Evolutionary conservation across 768 basidiomycete species (phyloP), one percentile per base, ranked within the genome.

Genomic region (Amanita pseudoporphyria): DNA sequence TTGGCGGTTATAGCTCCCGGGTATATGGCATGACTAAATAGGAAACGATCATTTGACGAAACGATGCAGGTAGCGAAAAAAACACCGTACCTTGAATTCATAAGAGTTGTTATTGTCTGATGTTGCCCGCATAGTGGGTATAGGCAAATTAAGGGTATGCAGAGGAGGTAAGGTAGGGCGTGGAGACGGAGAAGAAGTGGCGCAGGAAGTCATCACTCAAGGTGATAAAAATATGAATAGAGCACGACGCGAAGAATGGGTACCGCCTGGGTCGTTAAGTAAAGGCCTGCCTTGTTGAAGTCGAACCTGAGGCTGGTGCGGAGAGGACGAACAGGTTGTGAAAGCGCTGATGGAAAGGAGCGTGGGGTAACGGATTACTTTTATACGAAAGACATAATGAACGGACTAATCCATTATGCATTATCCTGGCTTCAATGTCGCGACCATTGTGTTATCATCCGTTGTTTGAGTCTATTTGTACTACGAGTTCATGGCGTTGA

Each of bases 91-190:
- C 38, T 53, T 33, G 18, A 37, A 46, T 26, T 60, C 59, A 40
- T 59, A 59, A 36, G 56, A 53, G 33, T 54, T 54, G 45, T 61
- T 14, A 28, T 6, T n/a, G 7, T 19, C 3, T 22, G n/a, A 35
- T 46, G 24, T 51, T 21, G 21, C 28, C 18, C 52, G 51, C 35
- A 49, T 51, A 37, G 33, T 22, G 47, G 51, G 37, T 43, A 44
- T 47, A 39, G 46, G 47, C 46, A 55, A 55, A 47, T 72, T 60
- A 49, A 79, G 73, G 9, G 74, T 63, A 49, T 67, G 74, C 9
- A 81, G 67, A 9, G 79, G 65, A 12, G 79, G 79, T 10, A 81
- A 73, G 1, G 70, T 74, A 19, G 77, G 77, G 28, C 76, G 76
- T 38, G 60, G 49, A 45, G 67, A 60, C 12, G 30, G 16, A 19